These are phyloP conservation scores for Leccinum huronense DNA, from an alignment of 1,284 basidiomycete genomes.

Conservation along the genomic window DNA sequence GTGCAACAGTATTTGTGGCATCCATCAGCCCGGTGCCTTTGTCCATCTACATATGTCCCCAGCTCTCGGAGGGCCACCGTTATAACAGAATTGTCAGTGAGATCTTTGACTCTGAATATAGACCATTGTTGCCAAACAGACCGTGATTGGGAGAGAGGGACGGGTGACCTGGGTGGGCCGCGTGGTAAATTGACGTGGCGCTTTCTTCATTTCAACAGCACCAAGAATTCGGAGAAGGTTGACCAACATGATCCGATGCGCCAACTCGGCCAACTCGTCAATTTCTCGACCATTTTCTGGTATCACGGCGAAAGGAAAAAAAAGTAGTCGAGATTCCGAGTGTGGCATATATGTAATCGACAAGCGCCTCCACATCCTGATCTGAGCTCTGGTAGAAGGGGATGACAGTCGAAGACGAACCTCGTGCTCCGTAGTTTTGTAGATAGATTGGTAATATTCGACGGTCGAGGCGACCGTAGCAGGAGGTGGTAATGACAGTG, in stretches of 20 bases:
- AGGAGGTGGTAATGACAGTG: conserved; percentile 95
- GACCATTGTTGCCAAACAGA: conserved; percentile 95
- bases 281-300: conserved; percentile 99
- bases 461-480: conserved; percentile 90
- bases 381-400: conserved; percentile 99
- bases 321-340: conserved; percentile 41
- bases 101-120: conserved; percentile 99
- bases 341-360: conserved; percentile 97
- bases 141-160: conserved; percentile 96
- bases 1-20: conserved; percentile 92
- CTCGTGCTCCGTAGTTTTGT: conserved; percentile 92
- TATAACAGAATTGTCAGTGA: conserved; percentile 97
- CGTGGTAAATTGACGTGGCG: conserved; percentile 92
- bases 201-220: conserved; percentile 97
- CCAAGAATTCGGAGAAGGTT: conserved; percentile 95
- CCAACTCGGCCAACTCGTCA: conserved; percentile 93
- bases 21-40: conserved; percentile 97
- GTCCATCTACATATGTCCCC: conserved; percentile 86
- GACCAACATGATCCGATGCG: conserved; percentile 95
- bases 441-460: conserved; percentile 98
- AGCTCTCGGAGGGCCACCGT: conserved; percentile 96
- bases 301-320: conserved; percentile 91
- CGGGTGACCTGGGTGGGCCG: conserved; percentile 98
- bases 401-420: conserved; percentile 94
- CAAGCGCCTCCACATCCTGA: conserved; percentile 95